These are phyloP conservation scores for Tetrapyrgos nigripes DNA, from an alignment of 1,284 basidiomycete species.

Conservation along the genomic window DNA sequence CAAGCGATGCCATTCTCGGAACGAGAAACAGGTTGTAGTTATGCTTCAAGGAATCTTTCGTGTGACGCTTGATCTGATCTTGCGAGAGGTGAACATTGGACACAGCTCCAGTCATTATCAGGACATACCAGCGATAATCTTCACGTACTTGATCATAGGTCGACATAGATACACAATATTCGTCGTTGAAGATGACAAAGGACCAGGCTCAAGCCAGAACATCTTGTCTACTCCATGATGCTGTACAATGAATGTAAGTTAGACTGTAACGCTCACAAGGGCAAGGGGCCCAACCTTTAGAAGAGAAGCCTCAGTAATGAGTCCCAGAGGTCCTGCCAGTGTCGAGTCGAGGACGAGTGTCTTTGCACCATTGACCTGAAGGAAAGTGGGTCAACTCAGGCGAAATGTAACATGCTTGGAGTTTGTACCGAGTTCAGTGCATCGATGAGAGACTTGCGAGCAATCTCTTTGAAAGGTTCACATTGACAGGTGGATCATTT, in stretches of 20 bases:
- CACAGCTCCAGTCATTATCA: conserved; percentile 26
- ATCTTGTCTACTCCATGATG: conserved; percentile 99
- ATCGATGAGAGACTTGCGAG: conserved; percentile 78
- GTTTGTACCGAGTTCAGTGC: conserved; percentile 76
- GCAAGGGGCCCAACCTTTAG: conserved; percentile 71
- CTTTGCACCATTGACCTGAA: conserved; percentile 91
- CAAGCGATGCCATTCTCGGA: conserved; percentile 88
- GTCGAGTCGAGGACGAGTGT: conserved; percentile 92
- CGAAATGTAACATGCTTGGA: background rate
- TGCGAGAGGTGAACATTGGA: conserved; percentile 23
- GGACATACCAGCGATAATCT: conserved; percentile 85
- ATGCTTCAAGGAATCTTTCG: conserved; percentile 72
- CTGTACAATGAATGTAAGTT: conserved; percentile 46
- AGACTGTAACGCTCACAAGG: conserved; percentile 1
- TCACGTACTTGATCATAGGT: conserved; percentile 85
- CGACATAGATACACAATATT: conserved; percentile 96
- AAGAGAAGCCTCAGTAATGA: conserved; percentile 91
- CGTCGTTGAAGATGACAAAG: conserved; percentile 82
- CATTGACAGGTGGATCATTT: conserved; percentile 60
- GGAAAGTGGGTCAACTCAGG: background rate
- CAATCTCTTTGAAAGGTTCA: conserved; percentile 79
- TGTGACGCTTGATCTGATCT: conserved; percentile 90
- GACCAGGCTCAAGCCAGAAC: conserved; percentile 97
- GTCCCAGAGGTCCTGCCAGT: conserved; percentile 90
- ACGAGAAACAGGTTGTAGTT: conserved; percentile 91